These are phyloP conservation scores for Metschnikowia rubicola DNA, from an alignment of 805 yeast genomes.

Conservation along the genomic window DNA sequence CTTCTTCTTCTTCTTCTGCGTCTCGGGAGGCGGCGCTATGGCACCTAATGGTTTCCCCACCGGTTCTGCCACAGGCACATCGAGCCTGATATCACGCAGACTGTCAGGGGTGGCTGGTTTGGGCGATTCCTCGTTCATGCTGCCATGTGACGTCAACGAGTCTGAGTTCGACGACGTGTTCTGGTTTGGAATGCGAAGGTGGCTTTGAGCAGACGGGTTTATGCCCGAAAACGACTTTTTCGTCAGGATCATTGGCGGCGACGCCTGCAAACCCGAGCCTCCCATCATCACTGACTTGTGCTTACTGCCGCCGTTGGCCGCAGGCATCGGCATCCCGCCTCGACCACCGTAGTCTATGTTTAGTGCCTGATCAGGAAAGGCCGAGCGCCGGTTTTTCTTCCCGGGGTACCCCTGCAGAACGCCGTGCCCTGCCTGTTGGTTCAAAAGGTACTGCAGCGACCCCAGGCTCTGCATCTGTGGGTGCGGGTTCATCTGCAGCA, in stretches of 20 bases:
- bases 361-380: conserved; percentile 31
- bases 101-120: conserved; percentile 20
- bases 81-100: conserved; percentile 16
- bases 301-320: conserved; percentile 12
- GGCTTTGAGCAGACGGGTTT: conserved; percentile 1
- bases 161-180: conserved; percentile 15
- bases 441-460: conserved; percentile 8
- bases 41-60: conserved; percentile 31
- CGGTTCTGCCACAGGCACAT: conserved; percentile 18
- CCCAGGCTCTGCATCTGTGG: conserved; percentile 6
- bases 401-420: conserved; percentile 12
- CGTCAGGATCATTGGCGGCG: conserved; percentile 16
- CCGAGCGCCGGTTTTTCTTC: conserved; percentile 37
- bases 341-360: conserved; percentile 43
- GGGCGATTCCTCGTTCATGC: conserved; percentile 24
- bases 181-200: conserved; percentile 11
- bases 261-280: conserved; percentile 16
- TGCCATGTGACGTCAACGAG: conserved; percentile 22
- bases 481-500: conserved; percentile 12
- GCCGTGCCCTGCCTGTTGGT: conserved; percentile 1
- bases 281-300: conserved; percentile 18
- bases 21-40: conserved; percentile 18
- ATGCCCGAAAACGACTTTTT: conserved; percentile 11
- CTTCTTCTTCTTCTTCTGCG: conserved; percentile 27
- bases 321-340: conserved; percentile 45